A percentile compares a stretch with the other conserved stretches of the same genome.
Conservation (phyloP, 2,329 filamentous ascomycete genomes). For the Paramyrothecium roridum region DNA sequence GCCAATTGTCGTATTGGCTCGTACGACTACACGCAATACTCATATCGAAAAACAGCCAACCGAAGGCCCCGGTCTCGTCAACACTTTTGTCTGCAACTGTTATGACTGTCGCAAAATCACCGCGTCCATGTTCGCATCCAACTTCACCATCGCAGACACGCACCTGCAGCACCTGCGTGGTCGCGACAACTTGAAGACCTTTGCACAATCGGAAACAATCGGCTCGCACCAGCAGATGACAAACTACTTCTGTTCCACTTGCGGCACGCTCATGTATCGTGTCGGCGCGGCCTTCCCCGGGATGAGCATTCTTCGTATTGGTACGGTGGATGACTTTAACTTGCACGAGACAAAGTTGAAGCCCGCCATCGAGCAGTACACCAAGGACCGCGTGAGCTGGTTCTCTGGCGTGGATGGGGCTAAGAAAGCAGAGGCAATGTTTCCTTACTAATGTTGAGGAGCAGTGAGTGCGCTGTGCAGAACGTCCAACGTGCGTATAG, state of each 20-base stretch:
- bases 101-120: slow-evolving; percentile 59
- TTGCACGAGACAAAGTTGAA: slow-evolving; percentile 53
- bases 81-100: slow-evolving; percentile 57
- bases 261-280: slow-evolving; percentile 59
- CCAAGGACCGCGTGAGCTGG: slow-evolving; percentile 49
- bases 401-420: neutral
- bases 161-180: slow-evolving; percentile 1
- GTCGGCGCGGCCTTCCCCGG: slow-evolving; percentile 38
- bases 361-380: slow-evolving; percentile 50
- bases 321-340: slow-evolving; percentile 58
- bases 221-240: slow-evolving; percentile 48
- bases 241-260: slow-evolving; percentile 57
- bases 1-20: neutral
- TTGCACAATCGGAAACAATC: slow-evolving; percentile 46
- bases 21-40: neutral
- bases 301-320: slow-evolving; percentile 46
- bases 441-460: neutral
- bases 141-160: slow-evolving; percentile 33
- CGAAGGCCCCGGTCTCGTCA: slow-evolving; percentile 25
- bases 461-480: neutral
- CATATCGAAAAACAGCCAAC: neutral
- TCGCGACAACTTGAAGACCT: slow-evolving; percentile 30
- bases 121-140: slow-evolving; percentile 58
- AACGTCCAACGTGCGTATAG: too few species aligned
- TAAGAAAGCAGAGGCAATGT: neutral